A percentile compares a stretch with the other conserved stretches of the same genome.
Conservation (phyloP, 2,329 filamentous ascomycete genomes). For the Leptographium lundbergii region DNA sequence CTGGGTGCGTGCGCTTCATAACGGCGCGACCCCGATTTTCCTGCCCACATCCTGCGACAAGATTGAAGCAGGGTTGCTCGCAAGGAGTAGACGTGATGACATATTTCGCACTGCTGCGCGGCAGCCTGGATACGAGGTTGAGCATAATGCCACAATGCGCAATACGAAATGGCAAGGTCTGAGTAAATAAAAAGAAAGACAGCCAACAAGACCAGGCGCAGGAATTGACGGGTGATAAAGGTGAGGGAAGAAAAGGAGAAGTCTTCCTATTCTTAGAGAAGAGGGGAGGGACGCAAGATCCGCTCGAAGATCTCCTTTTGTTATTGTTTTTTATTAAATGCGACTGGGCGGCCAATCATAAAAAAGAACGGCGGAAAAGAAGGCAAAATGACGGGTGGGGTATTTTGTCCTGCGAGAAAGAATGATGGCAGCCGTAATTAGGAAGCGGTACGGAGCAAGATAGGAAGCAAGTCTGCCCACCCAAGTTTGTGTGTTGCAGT, state of each 20-base stretch:
- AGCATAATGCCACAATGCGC: too few relatives aligned
- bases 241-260: slow-evolving; percentile 7
- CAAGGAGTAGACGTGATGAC: too few relatives aligned
- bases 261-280: slow-evolving; percentile 10
- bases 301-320: neutral
- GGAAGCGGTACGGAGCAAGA: too few relatives aligned
- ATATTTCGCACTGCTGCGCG: too few relatives aligned
- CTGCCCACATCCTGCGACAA: too few relatives aligned
- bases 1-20: too few relatives aligned
- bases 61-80: too few relatives aligned
- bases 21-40: too few relatives aligned
- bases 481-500: neutral
- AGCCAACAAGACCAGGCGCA: neutral
- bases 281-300: slow-evolving; percentile 7
- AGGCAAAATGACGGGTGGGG: neutral
- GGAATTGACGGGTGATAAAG: neutral
- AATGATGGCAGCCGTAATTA: neutral
- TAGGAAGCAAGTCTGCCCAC: neutral
- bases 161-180: too few relatives aligned
- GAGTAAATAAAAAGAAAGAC: too few relatives aligned
- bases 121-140: too few relatives aligned
- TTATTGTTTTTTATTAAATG: slow-evolving; percentile 3
- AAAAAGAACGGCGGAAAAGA: slow-evolving; percentile 17
- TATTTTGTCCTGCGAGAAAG: neutral
- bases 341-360: slow-evolving; percentile 24